Evolutionary conservation across 176 grass and related monocot genomes (phyloP).

Genomic region (Chrysopogon serrulatus): DNA sequence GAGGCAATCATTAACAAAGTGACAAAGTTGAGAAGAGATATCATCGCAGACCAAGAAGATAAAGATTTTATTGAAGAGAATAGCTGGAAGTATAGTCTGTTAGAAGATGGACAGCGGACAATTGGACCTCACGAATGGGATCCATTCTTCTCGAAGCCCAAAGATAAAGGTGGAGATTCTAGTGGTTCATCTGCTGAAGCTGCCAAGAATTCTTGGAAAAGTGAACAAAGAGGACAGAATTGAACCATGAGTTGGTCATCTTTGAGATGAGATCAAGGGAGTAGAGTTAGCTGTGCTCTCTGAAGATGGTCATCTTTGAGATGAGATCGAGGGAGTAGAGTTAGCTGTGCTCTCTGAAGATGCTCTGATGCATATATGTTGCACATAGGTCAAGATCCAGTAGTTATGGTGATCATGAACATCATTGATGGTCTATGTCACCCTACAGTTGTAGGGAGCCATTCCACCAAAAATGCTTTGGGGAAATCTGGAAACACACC

Average conservation of each 20-base stretch:
- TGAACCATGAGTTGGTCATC: conserved; percentile 25
- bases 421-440: conserved; percentile 32
- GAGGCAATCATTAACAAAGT: conserved; percentile 79
- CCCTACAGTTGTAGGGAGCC: conserved; percentile 27
- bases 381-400: conserved; percentile 7
- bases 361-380: conserved; percentile 15
- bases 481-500: conserved; percentile 11
- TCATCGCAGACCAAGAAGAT: conserved; percentile 57
- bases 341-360: neutral
- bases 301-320: conserved; percentile 26
- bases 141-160: conserved; percentile 95
- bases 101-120: conserved; percentile 62
- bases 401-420: conserved; percentile 31
- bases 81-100: conserved; percentile 88
- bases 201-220: conserved; percentile 91
- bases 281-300: neutral
- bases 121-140: conserved; percentile 87
- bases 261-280: conserved; percentile 3
- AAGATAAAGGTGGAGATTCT: conserved; percentile 64
- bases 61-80: conserved; percentile 89
- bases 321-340: neutral
- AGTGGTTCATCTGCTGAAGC: conserved; percentile 49
- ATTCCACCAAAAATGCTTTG: conserved; percentile 15
- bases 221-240: conserved; percentile 51
- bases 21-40: conserved; percentile 76